phyloP scores from a whole-genome alignment of 2,329 filamentous ascomycete species.

The Teratosphaeria nubilosa region DNA sequence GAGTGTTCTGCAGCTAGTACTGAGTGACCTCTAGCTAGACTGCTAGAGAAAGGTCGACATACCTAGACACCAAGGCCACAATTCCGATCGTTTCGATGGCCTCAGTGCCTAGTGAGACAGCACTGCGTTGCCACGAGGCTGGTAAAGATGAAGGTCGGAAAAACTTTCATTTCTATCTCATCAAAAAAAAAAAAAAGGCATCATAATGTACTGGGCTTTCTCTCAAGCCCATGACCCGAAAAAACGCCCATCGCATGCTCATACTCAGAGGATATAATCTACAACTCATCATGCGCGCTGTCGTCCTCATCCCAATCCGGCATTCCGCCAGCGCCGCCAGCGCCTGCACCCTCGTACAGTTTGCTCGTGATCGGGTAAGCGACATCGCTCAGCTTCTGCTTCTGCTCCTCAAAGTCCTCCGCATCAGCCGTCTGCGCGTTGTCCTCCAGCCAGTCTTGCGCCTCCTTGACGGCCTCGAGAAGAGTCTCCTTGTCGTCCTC shows the following conservation, averaged over 20 bases:
- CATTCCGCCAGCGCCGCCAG: slow-evolving; percentile 42
- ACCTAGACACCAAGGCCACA: no score
- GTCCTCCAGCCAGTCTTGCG: slow-evolving; percentile 93
- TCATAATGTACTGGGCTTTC: neutral
- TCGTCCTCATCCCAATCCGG: slow-evolving; percentile 55
- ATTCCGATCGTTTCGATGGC: no score
- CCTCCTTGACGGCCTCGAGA: slow-evolving; percentile 92
- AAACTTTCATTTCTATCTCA: neutral
- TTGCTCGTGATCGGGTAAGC: slow-evolving; percentile 99
- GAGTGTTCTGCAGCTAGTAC: no score
- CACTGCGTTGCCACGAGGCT: no score
- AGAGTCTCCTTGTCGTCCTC: slow-evolving; percentile 98
- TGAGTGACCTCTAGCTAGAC: no score
- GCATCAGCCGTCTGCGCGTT: slow-evolving; percentile 74
- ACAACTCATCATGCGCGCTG: slow-evolving; percentile 42
- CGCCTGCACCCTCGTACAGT: slow-evolving; percentile 58
- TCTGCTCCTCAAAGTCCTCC: slow-evolving; percentile 98
- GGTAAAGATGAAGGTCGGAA: neutral
- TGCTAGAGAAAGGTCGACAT: no score
- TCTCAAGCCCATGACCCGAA: neutral
- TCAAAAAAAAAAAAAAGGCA: neutral
- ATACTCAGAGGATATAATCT: slow-evolving; percentile 4
- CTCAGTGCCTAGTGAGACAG: no score
- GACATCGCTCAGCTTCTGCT: slow-evolving; percentile 94
- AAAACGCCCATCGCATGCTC: neutral